Conservation (phyloP, 305 asterid species). For the Fraxinus latifolia region DNA sequence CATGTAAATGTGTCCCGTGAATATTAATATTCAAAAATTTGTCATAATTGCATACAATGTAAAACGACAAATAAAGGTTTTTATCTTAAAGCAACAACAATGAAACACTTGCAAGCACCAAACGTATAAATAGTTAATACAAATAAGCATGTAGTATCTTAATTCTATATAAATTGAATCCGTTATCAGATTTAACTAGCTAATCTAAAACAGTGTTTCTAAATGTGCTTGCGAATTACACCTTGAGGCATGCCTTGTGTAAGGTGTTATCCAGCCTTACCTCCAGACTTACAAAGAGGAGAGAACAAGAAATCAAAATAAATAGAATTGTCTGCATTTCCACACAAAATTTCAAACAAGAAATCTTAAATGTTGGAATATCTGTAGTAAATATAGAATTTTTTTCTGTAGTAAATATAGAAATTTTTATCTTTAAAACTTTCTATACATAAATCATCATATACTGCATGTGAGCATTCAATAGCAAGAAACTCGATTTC, state of each 20-base stretch:
- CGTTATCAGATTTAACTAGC: not conserved
- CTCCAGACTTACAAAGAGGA: not conserved
- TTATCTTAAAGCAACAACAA: slow-evolving; percentile 16
- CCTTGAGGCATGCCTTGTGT: not conserved
- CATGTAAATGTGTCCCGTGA: not conserved
- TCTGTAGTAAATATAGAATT: not conserved
- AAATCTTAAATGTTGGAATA: not conserved
- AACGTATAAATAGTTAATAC: not conserved
- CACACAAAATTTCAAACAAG: not conserved
- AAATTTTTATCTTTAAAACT: not conserved
- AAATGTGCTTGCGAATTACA: not conserved
- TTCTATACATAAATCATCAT: not conserved
- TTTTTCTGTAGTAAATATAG: not conserved
- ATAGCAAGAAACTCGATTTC: not conserved
- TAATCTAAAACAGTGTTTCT: not conserved
- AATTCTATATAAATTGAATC: not conserved
- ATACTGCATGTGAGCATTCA: not conserved
- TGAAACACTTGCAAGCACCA: not conserved
- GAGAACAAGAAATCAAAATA: not conserved
- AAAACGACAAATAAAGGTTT: not conserved
- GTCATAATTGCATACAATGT: slow-evolving; percentile 9
- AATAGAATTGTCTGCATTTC: not conserved
- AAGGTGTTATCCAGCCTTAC: not conserved
- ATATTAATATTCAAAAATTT: not conserved
- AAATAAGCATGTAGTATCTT: not conserved